These are phyloP conservation scores for Amanita polypyramis DNA, from an alignment of 768 basidiomycete species.

Conservation along the genomic window DNA sequence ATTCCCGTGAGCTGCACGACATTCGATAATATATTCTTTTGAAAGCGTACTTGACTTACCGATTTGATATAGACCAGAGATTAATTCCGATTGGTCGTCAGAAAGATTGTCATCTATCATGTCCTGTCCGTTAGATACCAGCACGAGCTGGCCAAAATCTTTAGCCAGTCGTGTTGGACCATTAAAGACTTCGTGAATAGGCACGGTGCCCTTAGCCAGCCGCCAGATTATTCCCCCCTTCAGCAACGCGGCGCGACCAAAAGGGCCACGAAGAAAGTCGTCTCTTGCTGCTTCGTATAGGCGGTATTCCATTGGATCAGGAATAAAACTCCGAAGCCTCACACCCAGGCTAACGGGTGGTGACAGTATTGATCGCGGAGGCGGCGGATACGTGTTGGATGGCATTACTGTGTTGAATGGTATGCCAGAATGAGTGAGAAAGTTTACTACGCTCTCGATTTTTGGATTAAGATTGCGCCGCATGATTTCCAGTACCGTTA, in stretches of 20 bases:
- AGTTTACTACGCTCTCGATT: constrained; percentile 1
- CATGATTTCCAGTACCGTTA: constrained; percentile 1
- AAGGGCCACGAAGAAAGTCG: neutral
- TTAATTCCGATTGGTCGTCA: neutral
- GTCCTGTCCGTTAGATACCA: neutral
- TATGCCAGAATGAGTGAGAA: constrained; percentile 1
- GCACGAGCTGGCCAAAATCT: neutral
- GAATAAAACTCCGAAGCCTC: neutral
- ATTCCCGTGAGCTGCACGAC: neutral
- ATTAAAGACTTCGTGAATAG: neutral
- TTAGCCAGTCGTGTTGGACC: neutral
- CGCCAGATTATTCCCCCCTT: constrained; percentile 6
- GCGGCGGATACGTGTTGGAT: constrained; percentile 3
- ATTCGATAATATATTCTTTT: no score
- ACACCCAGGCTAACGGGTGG: neutral
- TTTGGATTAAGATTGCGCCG: neutral
- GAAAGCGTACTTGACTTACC: neutral
- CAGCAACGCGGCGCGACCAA: constrained; percentile 2
- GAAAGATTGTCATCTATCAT: constrained; percentile 3
- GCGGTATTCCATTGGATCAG: neutral
- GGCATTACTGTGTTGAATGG: neutral
- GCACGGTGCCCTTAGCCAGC: constrained; percentile 1
- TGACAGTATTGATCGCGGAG: neutral
- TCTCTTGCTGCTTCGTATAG: constrained; percentile 1
- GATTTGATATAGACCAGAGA: constrained; percentile 4